These are phyloP conservation scores for Orychophragmus violaceus DNA, from an alignment of 345 rosid species.

Conservation along the genomic window DNA sequence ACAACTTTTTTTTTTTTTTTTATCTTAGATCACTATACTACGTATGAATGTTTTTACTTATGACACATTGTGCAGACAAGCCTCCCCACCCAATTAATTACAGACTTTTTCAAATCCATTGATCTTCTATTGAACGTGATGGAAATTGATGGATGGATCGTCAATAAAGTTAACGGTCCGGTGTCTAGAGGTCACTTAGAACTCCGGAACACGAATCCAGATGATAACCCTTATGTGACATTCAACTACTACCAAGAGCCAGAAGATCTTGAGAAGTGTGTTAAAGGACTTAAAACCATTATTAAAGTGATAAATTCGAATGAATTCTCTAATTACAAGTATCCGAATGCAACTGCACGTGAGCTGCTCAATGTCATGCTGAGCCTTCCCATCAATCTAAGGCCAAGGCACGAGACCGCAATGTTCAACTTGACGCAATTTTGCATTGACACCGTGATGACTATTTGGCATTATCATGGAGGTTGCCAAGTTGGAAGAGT, in stretches of 20 bases:
- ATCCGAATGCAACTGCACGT: conserved; percentile 25
- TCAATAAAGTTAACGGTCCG: not conserved
- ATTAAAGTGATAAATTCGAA: conserved; percentile 41
- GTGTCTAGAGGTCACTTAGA: conserved; percentile 1
- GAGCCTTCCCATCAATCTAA: conserved; percentile 45
- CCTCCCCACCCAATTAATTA: not conserved
- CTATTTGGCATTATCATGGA: conserved; percentile 72
- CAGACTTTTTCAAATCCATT: not conserved
- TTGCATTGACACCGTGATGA: conserved; percentile 52
- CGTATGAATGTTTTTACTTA: not conserved
- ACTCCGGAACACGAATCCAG: not conserved
- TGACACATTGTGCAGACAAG: not conserved
- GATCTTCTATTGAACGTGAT: not conserved
- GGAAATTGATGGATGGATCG: not conserved
- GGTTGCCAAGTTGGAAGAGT: conserved; percentile 62
- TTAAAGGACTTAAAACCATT: conserved; percentile 44
- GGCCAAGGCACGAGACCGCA: conserved; percentile 38
- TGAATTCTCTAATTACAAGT: conserved; percentile 45
- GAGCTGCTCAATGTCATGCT: conserved; percentile 30
- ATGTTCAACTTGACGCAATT: conserved; percentile 46
- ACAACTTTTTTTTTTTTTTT: not conserved
- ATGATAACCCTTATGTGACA: conserved; percentile 53
- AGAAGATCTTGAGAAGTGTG: conserved; percentile 50
- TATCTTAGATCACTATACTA: not conserved
- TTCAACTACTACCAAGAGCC: conserved; percentile 65